Percentiles rank a stretch among this genome's conserved stretches.
phyloP scores from a whole-genome alignment of 257 asterid species.

The Salvia splendens region DNA sequence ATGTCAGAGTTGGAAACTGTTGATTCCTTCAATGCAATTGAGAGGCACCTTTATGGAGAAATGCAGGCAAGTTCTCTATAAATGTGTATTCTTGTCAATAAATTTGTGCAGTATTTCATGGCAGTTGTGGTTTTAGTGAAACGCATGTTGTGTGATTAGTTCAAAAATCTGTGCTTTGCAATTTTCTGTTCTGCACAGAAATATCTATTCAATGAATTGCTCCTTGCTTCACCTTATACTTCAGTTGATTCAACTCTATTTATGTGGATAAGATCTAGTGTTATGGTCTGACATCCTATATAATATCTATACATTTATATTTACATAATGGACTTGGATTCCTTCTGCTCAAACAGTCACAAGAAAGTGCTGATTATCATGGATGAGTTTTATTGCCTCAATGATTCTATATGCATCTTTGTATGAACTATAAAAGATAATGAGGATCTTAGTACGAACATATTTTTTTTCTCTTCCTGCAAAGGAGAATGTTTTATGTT shows the following conservation, averaged over 20 bases:
- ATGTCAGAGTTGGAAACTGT: conserved; percentile 92
- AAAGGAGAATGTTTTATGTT: no score
- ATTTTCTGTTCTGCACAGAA: neutral
- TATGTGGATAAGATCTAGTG: no score
- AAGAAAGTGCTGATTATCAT: neutral
- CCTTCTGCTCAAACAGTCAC: neutral
- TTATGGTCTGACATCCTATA: no score
- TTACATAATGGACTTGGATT: neutral
- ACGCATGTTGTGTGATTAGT: neutral
- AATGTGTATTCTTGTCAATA: neutral
- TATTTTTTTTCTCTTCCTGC: no score
- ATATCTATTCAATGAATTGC: neutral
- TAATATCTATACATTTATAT: no score
- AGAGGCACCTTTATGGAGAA: conserved; percentile 79
- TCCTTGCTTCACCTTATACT: neutral
- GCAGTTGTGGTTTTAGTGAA: conserved; percentile 22
- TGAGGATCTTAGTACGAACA: no score
- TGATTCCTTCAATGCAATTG: conserved; percentile 81
- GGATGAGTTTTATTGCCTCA: no score
- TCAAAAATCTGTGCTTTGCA: neutral
- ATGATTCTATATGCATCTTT: neutral
- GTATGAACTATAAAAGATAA: no score
- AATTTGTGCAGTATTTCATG: conserved; percentile 4
- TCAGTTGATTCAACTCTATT: neutral
- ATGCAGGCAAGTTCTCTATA: conserved; percentile 58